Evolutionary conservation across 768 basidiomycete species (phyloP), one percentile per base, ranked within the genome.

Genomic region (Serendipita sp.): DNA sequence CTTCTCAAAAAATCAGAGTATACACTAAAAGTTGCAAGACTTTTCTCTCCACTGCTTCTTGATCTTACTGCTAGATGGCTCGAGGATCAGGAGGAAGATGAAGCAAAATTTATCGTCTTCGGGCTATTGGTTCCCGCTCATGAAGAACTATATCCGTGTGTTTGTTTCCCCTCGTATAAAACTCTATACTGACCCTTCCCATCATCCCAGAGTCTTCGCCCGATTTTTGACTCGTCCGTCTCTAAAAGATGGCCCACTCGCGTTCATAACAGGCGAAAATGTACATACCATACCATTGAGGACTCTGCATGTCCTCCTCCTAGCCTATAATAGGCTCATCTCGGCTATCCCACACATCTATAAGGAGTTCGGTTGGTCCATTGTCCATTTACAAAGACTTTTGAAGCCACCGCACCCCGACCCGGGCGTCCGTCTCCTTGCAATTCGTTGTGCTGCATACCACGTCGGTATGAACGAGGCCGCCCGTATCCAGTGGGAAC

Each of bases 31-130:
- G 77, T 97, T 66, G 82, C 87, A 18, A 77, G 75, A 3, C 67
- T 80, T 10, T 97, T 88, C 74, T 77, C 87, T 67, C 93, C 94
- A 2, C 74, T 97, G 63, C 72, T 92, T 45, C 69, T 87, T 32
- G 89, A 95, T 73, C 75, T 98, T 30, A 86, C 85, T 70, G 88
- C 88, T 2, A 75, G 88, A 70, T 96, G 91, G 92, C 71, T 94
- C 46, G 76, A 85, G n/a, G 75, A 77, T 5, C 64, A 70, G 44
- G 65, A 66, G 18, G 69, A 77, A 44, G 73, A 79, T 46, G 74
- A 78, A 66, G 68, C 76, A 28, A 79, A 82, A 64, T 79, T 73
- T 30, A 64, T 66, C 8, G 73, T 72, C 0, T 54, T 75, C 13
- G 70, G 71, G 1, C 63, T 67, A 15, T 63, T 75, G 3, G 41